Conservation (phyloP, 1,284 basidiomycete genomes). For the Anthracocystis panici-leucophaei region DNA sequence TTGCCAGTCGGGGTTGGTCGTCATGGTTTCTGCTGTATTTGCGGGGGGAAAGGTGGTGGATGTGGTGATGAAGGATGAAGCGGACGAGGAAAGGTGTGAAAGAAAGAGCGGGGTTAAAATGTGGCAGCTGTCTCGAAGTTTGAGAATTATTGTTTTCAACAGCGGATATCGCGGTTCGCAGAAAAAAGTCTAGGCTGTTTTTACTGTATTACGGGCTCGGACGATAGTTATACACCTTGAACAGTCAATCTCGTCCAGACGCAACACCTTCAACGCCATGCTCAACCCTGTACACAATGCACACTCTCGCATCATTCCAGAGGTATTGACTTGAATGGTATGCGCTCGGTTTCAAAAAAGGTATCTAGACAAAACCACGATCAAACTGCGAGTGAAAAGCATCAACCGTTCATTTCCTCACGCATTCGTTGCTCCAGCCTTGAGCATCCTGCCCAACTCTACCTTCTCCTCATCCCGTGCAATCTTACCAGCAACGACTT, state of each 20-base stretch:
- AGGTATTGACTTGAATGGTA: too few relatives aligned
- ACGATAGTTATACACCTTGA: neutral
- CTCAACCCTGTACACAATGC: too few relatives aligned
- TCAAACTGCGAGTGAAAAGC: neutral
- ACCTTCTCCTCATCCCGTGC: constrained; percentile 37
- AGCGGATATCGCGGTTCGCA: constrained; percentile 19
- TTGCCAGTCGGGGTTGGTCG: constrained; percentile 10
- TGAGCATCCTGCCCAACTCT: constrained; percentile 22
- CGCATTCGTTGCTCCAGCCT: constrained; percentile 26
- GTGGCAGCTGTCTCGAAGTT: neutral
- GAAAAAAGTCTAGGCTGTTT: too few relatives aligned
- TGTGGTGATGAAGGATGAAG: neutral
- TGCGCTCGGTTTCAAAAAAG: neutral
- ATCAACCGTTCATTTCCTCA: neutral
- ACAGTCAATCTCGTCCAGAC: too few relatives aligned
- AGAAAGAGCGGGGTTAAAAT: neutral
- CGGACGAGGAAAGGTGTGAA: neutral
- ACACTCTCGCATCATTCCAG: too few relatives aligned
- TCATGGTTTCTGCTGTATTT: neutral
- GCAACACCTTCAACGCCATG: too few relatives aligned
- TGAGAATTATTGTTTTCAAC: too few relatives aligned
- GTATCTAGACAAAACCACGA: too few relatives aligned
- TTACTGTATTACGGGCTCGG: too few relatives aligned
- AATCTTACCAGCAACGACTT: constrained; percentile 39
- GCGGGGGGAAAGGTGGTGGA: neutral